phyloP scores from a whole-genome alignment of 164 flowering plant genomes.

The Berberis thunbergii region DNA sequence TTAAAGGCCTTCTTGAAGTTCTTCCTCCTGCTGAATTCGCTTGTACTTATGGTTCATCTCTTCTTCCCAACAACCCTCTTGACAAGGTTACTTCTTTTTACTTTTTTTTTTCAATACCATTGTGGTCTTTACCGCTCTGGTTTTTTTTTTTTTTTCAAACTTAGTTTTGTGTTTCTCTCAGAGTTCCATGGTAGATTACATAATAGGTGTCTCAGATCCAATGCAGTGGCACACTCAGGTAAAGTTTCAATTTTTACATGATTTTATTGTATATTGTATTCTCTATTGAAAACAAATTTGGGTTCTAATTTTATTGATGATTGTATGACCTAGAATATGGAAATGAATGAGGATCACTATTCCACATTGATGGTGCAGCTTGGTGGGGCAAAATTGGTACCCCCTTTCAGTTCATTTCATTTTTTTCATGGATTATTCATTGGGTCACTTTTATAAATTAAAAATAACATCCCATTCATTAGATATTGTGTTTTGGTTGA shows the following conservation, averaged over 20 bases:
- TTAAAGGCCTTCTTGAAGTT: slow-evolving; percentile 35
- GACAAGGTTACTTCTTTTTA: slow-evolving; percentile 40
- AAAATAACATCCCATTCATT: not conserved
- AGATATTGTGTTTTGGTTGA: slow-evolving; percentile 2
- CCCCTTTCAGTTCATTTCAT: slow-evolving; percentile 4
- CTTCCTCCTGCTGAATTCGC: slow-evolving; percentile 88
- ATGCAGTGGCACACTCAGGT: slow-evolving; percentile 85
- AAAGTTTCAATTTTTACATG: not conserved
- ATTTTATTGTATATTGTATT: not conserved
- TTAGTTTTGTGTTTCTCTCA: slow-evolving; percentile 8
- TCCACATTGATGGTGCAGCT: slow-evolving; percentile 63
- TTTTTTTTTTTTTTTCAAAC: slow-evolving; percentile 1
- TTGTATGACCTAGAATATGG: slow-evolving; percentile 49
- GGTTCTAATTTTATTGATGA: slow-evolving; percentile 8
- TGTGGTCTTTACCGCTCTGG: not conserved
- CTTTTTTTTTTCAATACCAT: not conserved
- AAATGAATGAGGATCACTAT: slow-evolving; percentile 68
- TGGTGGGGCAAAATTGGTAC: slow-evolving; percentile 76
- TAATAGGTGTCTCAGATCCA: slow-evolving; percentile 87
- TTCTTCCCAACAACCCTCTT: slow-evolving; percentile 53
- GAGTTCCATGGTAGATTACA: slow-evolving; percentile 79
- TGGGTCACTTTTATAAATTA: not conserved
- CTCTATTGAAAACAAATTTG: not conserved
- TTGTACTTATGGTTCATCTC: slow-evolving; percentile 84
- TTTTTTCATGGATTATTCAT: not conserved